phyloP scores from a whole-genome alignment of 2,329 filamentous ascomycete genomes.

The Lasiodiplodia citricola region DNA sequence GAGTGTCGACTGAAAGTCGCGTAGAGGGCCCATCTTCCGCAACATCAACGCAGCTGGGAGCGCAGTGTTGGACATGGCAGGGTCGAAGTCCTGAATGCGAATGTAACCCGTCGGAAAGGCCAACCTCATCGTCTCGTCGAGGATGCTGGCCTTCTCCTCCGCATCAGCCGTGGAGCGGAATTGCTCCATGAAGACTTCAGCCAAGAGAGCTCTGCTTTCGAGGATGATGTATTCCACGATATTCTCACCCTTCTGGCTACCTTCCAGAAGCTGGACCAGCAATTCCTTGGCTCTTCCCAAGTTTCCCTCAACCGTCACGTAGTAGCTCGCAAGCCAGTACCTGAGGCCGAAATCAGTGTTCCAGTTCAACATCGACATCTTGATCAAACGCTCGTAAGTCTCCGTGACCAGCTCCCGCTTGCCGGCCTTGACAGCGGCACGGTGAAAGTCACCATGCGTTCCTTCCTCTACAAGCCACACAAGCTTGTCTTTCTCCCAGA shows the following conservation, averaged over 20 bases:
- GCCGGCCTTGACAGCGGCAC: not conserved
- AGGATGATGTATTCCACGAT: not conserved
- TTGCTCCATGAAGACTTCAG: slow-evolving; percentile 29
- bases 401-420: not conserved
- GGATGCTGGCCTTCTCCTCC: slow-evolving; percentile 21
- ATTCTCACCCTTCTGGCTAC: not conserved
- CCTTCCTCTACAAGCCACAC: not conserved
- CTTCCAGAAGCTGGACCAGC: slow-evolving; percentile 10
- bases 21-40: slow-evolving; percentile 29
- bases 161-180: slow-evolving; percentile 26
- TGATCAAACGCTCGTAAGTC: not conserved
- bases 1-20: slow-evolving; percentile 28
- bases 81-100: slow-evolving; percentile 20
- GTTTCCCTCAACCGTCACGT: slow-evolving; percentile 22
- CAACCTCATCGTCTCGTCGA: slow-evolving; percentile 27
- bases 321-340: slow-evolving; percentile 18
- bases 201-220: slow-evolving; percentile 23
- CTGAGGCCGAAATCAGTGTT: slow-evolving; percentile 16
- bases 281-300: slow-evolving; percentile 26
- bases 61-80: slow-evolving; percentile 13
- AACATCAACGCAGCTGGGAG: slow-evolving; percentile 25
- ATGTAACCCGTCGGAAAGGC: slow-evolving; percentile 1
- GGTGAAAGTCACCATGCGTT: not conserved
- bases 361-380: not conserved
- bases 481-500: not conserved